Evolutionary conservation across 805 yeast genomes (phyloP).

Genomic region (Wickerhamomyces silvicola): DNA sequence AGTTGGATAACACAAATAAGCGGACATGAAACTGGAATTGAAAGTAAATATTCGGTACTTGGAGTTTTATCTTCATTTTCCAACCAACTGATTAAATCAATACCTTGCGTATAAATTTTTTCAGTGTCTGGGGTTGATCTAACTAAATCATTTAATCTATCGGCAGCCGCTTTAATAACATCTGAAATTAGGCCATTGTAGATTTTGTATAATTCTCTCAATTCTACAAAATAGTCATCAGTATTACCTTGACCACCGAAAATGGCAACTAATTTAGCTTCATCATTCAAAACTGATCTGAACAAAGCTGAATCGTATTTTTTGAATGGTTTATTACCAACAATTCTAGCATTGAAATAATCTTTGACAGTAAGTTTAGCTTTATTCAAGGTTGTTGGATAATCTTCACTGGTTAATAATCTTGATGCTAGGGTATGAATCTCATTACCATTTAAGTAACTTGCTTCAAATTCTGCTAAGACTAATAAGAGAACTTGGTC

Average conservation of each 20-base stretch:
- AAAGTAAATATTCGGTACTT: slow-evolving; percentile 76
- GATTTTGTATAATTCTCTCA: slow-evolving; percentile 73
- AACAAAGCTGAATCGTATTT: slow-evolving; percentile 55
- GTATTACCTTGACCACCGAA: slow-evolving; percentile 99
- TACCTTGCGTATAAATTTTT: slow-evolving; percentile 89
- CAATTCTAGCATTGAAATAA: slow-evolving; percentile 59
- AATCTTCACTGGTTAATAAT: slow-evolving; percentile 46
- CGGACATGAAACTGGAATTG: slow-evolving; percentile 96
- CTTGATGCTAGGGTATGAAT: slow-evolving; percentile 84
- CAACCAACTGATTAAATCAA: slow-evolving; percentile 85
- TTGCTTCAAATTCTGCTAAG: slow-evolving; percentile 76
- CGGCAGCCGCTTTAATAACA: slow-evolving; percentile 64
- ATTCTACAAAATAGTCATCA: slow-evolving; percentile 95
- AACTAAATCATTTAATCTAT: slow-evolving; percentile 60
- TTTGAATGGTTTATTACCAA: slow-evolving; percentile 42
- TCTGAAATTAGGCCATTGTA: slow-evolving; percentile 73
- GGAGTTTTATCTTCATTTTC: slow-evolving; percentile 82
- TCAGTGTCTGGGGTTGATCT: slow-evolving; percentile 69
- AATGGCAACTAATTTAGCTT: slow-evolving; percentile 69
- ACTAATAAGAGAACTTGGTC: slow-evolving; percentile 66
- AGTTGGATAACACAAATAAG: slow-evolving; percentile 92
- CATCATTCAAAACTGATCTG: slow-evolving; percentile 48
- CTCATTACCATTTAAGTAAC: slow-evolving; percentile 69
- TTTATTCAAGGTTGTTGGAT: slow-evolving; percentile 64
- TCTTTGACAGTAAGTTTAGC: slow-evolving; percentile 69